These are phyloP conservation scores for Penicillium flavigenum DNA, from an alignment of 495 filamentous ascomycete species.

Conservation along the genomic window DNA sequence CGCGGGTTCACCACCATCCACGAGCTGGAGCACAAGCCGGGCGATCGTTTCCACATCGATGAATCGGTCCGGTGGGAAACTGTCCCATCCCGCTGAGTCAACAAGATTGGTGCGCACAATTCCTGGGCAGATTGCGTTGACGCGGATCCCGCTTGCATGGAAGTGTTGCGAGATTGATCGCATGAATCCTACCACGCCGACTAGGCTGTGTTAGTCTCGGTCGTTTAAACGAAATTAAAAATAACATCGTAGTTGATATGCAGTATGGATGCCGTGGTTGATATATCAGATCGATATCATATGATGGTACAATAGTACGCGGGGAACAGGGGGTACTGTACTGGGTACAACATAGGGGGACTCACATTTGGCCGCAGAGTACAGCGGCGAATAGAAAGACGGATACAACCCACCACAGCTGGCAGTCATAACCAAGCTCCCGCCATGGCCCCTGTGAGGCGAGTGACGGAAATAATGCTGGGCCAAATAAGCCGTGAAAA, in stretches of 20 bases:
- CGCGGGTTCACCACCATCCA: slow-evolving; percentile 18
- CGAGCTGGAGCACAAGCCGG: slow-evolving; percentile 18
- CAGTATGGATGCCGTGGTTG: too few species aligned
- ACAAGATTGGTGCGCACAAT: slow-evolving; percentile 24
- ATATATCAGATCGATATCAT: slow-evolving; percentile 3
- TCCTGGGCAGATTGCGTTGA: slow-evolving; percentile 25
- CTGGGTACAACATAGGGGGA: not conserved
- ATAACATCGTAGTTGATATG: not conserved
- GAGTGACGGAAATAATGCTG: slow-evolving; percentile 29
- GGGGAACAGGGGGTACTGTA: not conserved
- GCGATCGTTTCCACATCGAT: slow-evolving; percentile 13
- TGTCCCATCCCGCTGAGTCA: slow-evolving; percentile 17
- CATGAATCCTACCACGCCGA: slow-evolving; percentile 25
- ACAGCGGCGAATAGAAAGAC: slow-evolving; percentile 20
- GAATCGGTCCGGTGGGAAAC: slow-evolving; percentile 16
- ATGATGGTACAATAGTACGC: not conserved
- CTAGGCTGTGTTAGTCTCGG: slow-evolving; percentile 7
- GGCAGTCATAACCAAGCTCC: slow-evolving; percentile 25
- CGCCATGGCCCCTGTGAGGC: slow-evolving; percentile 10
- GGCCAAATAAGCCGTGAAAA: slow-evolving; percentile 22
- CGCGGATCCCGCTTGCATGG: slow-evolving; percentile 16
- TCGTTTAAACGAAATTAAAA: not conserved
- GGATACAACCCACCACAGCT: slow-evolving; percentile 26
- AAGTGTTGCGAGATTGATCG: slow-evolving; percentile 23
- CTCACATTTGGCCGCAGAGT: slow-evolving; percentile 24